Evolutionary conservation across 805 yeast genomes (phyloP), one percentile per base, ranked within the genome.

Genomic region (Hanseniaspora clermontiae): DNA sequence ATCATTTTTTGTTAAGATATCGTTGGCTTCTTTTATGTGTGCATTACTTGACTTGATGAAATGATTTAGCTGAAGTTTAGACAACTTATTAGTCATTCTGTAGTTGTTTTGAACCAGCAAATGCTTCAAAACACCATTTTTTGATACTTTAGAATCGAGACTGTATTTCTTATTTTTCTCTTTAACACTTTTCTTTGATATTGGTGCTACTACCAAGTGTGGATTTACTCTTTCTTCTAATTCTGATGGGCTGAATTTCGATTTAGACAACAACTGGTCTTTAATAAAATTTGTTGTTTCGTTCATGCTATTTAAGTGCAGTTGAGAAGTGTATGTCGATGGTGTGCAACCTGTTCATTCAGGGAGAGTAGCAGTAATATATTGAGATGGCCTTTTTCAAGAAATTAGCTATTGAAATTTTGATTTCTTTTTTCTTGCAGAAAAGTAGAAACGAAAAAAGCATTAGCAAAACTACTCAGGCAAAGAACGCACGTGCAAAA

Each of bases 201-300:
- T 70, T 8, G 76, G 75, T 19, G 65, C 54, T 7, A 68, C 53
- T 10, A 67, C 56, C 27, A 62, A 64, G 43, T 64, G 70, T 38
- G 58, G 70, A 54, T 60, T 68, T 59, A 66, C 60, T 60, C 68
- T 63, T 52, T 60, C 66, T 59, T 68, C 72, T 39, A 64, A 20
- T 19, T 40, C 47, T 17, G 14, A n/a, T 7, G 43, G 27, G 31
- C 19, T 47, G 5, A 14, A 17, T 31, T 53, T 53, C 29, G 51
- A 45, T 39, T 46, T 53, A 27, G 57, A 53, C 14, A 53, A n/a
- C 7, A 53, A 31, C 2, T 11, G 15, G 9, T 53, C 47, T n/a
- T 40, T 45, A 5, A 46, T 34, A 15, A 53, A 53, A 2, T 34
- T 15, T 6, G 29, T 39, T n/a, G 51, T 45, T 11, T 38, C 29